phyloP scores from a whole-genome alignment of 2,329 filamentous ascomycete species.

The Colletotrichum theobromicola region DNA sequence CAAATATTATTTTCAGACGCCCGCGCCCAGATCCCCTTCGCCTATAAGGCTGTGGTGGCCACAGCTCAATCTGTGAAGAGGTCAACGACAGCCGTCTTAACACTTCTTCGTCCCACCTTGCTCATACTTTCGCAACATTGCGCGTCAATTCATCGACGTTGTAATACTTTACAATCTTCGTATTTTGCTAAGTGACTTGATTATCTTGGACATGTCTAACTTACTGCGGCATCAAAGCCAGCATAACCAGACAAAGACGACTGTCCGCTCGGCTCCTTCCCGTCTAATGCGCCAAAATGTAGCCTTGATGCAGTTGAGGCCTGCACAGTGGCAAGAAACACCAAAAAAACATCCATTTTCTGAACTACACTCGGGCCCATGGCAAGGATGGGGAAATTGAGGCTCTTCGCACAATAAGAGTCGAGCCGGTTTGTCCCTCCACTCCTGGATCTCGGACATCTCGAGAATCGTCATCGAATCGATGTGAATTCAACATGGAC shows the following conservation, averaged over 20 bases:
- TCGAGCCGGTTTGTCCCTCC: too few species aligned
- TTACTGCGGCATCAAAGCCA: neutral
- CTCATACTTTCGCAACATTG: neutral
- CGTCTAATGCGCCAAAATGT: neutral
- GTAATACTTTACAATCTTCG: neutral
- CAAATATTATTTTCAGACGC: too few species aligned
- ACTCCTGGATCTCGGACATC: too few species aligned
- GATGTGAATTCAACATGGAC: too few species aligned
- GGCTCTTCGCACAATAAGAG: too few species aligned
- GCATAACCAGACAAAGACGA: rapidly evolving
- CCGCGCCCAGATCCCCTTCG: too few species aligned
- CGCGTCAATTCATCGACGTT: neutral
- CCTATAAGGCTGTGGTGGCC: too few species aligned
- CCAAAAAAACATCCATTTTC: neutral
- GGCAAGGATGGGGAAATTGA: neutral
- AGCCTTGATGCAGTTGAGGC: neutral
- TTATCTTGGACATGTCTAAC: neutral
- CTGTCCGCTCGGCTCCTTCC: neutral
- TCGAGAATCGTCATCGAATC: too few species aligned
- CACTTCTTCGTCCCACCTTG: neutral
- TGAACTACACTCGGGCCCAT: neutral
- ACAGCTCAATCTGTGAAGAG: too few species aligned
- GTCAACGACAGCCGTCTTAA: too few species aligned
- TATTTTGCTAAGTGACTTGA: neutral
- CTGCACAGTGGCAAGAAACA: neutral